These are phyloP conservation scores for Phytophthora hybrid DNA, from an alignment of 352 stramenopile species.

Conservation along the genomic window DNA sequence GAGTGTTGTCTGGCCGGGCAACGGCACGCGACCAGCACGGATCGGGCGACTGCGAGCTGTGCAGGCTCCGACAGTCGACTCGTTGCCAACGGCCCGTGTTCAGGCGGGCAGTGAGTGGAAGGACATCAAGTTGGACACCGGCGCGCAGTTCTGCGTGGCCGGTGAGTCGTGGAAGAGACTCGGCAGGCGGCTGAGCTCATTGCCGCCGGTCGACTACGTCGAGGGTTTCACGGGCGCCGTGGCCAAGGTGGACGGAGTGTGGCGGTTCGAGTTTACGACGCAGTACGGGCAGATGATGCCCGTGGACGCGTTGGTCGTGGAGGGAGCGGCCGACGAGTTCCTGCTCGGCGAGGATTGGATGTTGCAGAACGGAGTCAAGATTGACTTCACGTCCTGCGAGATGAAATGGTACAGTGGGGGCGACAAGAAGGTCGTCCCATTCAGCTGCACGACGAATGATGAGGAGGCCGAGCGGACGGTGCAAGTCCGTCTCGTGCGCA, in stretches of 20 bases:
- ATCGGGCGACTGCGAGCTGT: too few relatives aligned
- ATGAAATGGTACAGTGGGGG: not conserved
- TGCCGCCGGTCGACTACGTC: not conserved
- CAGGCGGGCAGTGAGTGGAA: not conserved
- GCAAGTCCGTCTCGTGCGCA: not conserved
- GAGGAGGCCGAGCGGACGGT: not conserved
- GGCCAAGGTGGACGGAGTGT: not conserved
- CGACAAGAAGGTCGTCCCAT: not conserved
- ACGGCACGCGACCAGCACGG: too few relatives aligned
- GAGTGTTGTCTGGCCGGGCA: too few relatives aligned
- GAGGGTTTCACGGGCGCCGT: not conserved
- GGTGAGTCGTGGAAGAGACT: not conserved
- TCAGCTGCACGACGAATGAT: not conserved
- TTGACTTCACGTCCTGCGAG: not conserved
- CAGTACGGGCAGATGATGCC: not conserved
- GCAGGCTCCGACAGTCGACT: too few relatives aligned
- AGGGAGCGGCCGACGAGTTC: not conserved
- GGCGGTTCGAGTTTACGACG: not conserved
- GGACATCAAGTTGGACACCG: not conserved
- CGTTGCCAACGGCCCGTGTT: too few relatives aligned
- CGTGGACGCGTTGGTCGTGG: not conserved
- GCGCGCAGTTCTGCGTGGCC: not conserved
- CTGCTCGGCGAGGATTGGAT: not conserved
- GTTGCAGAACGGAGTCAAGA: not conserved
- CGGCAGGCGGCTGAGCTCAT: not conserved